Base-by-base conservation (phyloP, 169 alveolate genomes). In the Plasmodium knowlesi region DNA sequence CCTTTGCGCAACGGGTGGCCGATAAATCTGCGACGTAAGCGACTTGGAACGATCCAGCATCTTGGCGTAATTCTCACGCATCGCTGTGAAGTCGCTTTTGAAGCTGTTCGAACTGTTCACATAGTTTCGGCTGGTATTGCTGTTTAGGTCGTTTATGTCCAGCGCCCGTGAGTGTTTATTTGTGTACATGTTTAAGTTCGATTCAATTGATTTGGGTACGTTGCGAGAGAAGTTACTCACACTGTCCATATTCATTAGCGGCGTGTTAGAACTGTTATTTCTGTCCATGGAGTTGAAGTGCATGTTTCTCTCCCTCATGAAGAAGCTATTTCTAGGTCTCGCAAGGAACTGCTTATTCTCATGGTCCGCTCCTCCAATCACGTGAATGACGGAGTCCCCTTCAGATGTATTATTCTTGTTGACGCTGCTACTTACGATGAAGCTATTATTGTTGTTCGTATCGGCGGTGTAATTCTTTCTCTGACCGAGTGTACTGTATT, bases 51-150 rank as follows among this genome's bases (percentile, higher is more conserved):
- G 37, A 4, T 85, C 93, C 28, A 85, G 53, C 93, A 85, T 85
- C 37, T 74, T 85, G 37, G 78, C 93, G 61, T 85, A 85, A 25
- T 85, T 85, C 14, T 85, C 93, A 22, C 93, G 78, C 71, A 85
- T 43, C 22, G 46, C 74, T 2, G 93, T 85, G 37, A 43, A 54
- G 19, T 85, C 93, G 28, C 93, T 85, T 74, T 74, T 85, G 61
- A 85, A 74, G 82, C 93, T 85, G 43, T 85, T 85, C 9, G 93
- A 85, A 85, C 93, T 85, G 34, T 85, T 85, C 39, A 85, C 84
- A 25, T 85, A 43, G 25, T 85, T 85, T 54, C 93, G 74, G 74
- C 86, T 85, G 67, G 93, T 53, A 85, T 85, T 85, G 19, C 93
- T 85, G 30, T 85, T 85, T 25, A 85, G 70, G 70, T 85, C 93